Conservation (phyloP, 208 protist genomes). For the Tritrichomonas musculus region DNA sequence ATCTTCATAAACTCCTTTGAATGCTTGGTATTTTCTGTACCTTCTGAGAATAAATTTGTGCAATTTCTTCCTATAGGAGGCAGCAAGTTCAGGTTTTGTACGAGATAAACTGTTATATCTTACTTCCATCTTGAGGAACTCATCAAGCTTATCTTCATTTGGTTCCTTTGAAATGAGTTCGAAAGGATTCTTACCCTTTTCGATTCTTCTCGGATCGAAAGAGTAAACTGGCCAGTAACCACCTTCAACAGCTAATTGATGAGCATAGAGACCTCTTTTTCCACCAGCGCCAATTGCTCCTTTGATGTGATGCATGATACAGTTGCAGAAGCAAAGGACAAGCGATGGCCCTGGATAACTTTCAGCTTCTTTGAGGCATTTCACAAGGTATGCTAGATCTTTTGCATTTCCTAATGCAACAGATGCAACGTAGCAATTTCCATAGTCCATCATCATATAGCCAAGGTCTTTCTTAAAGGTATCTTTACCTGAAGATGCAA, state of each 20-base stretch:
- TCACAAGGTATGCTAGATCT: conserved; percentile 44
- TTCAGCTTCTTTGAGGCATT: conserved; percentile 56
- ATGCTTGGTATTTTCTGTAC: not conserved
- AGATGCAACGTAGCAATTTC: conserved; percentile 57
- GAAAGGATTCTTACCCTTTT: not conserved
- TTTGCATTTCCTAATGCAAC: conserved; percentile 48
- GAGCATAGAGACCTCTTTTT: not conserved
- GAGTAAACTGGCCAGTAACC: conserved; percentile 21
- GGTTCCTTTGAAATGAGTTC: not conserved
- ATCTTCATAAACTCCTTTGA: too few species aligned
- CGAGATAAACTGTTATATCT: not conserved
- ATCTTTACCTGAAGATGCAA: conserved; percentile 50
- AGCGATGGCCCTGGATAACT: conserved; percentile 53
- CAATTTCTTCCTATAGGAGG: not conserved
- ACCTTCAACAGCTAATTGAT: not conserved
- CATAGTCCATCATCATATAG: conserved; percentile 53
- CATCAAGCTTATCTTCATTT: not conserved
- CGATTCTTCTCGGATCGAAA: not conserved
- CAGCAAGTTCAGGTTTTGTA: not conserved
- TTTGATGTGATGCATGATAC: conserved; percentile 43
- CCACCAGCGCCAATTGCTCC: not conserved
- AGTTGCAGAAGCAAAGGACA: conserved; percentile 54
- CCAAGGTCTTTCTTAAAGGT: conserved; percentile 58
- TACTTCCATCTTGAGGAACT: not conserved
- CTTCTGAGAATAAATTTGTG: not conserved